Evolutionary conservation across 805 yeast genomes (phyloP), one percentile per base, ranked within the genome.

Genomic region (Pichia deserticola): DNA sequence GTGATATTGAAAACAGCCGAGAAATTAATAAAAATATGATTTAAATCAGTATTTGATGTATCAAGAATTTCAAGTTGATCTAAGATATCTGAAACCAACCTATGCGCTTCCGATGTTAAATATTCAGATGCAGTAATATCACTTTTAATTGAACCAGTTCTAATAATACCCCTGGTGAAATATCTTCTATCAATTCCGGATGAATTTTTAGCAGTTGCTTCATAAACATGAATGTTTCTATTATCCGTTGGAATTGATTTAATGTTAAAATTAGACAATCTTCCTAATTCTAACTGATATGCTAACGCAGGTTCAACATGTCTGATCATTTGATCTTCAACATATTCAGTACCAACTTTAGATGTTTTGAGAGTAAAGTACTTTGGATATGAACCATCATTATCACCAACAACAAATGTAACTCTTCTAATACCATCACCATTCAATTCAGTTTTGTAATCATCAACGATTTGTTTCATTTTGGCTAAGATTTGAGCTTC

Each of bases 271-370:
- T 93, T 95, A 42, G 95, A 88, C 70, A 93, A 77, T 72, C 98
- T 83, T 61, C 88, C 92, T 55, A 93, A 77, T 72, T 93, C 99
- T 58, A 93, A 78, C 74, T 93, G 99, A 86, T 82, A 93, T 47
- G 99, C 98, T 61, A 92, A 76, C 40, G 98, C 97, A 28, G 99
- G 99, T 70, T 93, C 98, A 59, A 93, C 89, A 67, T 93, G 97
- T 74, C 99, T 89, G 66, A 93, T 86, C 25, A 90, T 90, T 70
- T 84, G 81, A 72, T 93, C 96, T 72, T 93, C 99, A 36, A 60
- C 62, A 65, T 86, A 93, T 36, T 77, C 76, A 47, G 95, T 95
- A 54, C 92, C 96, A 37, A 52, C 48, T 1, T 54, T 45, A 13
- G 59, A 39, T 15, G 61, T 55, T 62, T 86, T 87, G 79, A 88